Evolutionary conservation across 345 rosid genomes (phyloP).

Genomic region (Pelargonium nanum): DNA sequence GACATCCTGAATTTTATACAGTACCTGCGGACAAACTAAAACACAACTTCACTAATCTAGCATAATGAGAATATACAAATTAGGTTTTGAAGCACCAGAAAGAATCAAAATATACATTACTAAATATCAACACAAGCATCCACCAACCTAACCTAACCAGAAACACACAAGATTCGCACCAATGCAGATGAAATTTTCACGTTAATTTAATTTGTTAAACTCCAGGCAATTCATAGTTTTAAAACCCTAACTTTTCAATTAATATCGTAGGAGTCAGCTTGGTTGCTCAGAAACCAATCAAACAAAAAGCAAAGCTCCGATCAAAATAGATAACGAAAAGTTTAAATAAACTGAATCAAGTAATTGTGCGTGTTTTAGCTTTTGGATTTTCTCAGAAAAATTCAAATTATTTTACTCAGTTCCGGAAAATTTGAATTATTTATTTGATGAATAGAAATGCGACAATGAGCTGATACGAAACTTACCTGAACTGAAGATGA

Average conservation of each 20-base stretch:
- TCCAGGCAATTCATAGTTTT: neutral
- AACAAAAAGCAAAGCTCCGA: too few relatives aligned
- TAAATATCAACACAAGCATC: neutral
- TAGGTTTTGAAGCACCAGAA: neutral
- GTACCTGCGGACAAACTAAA: neutral
- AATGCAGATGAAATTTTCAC: neutral
- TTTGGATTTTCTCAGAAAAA: neutral
- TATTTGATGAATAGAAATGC: neutral
- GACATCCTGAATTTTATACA: constrained; percentile 33
- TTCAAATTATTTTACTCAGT: too few relatives aligned
- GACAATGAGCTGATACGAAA: neutral
- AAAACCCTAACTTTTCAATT: neutral
- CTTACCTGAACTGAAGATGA: neutral
- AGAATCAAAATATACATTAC: too few relatives aligned
- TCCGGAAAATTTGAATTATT: too few relatives aligned
- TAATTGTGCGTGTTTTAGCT: neutral
- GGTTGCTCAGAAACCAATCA: neutral
- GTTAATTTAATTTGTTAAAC: neutral
- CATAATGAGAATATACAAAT: neutral
- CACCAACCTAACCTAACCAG: too few relatives aligned
- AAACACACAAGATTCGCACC: neutral
- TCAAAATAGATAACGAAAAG: too few relatives aligned
- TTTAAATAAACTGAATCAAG: neutral
- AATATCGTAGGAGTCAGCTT: neutral
- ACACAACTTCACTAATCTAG: neutral